Evolutionary conservation across 495 filamentous ascomycete genomes (phyloP).

Genomic region (Acidiella bohemica): DNA sequence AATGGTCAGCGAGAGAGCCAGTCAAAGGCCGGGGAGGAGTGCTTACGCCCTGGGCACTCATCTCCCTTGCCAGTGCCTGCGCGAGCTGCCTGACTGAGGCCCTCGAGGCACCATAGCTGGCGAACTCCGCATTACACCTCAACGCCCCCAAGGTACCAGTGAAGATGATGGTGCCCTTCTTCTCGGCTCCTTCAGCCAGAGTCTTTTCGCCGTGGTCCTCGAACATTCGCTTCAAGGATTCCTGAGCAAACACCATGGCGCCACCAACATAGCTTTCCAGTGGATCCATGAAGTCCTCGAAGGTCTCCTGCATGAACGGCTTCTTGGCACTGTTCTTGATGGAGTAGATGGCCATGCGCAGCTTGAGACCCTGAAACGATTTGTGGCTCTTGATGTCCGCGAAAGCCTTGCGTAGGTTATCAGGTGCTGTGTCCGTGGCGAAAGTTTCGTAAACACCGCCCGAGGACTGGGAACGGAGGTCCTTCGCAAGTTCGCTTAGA

Average conservation of each 20-base stretch:
- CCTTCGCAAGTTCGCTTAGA: constrained; percentile 27
- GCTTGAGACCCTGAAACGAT: constrained; percentile 33
- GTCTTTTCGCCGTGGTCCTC: constrained; percentile 31
- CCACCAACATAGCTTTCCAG: constrained; percentile 35
- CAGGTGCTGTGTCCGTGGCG: constrained; percentile 33
- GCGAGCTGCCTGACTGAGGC: constrained; percentile 33
- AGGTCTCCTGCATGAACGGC: constrained; percentile 37
- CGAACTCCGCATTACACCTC: constrained; percentile 28
- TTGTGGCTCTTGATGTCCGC: constrained; percentile 29
- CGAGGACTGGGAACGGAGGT: constrained; percentile 28
- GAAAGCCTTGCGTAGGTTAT: constrained; percentile 29
- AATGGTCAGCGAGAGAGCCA: neutral
- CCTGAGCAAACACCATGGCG: constrained; percentile 35
- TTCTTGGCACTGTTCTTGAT: constrained; percentile 35
- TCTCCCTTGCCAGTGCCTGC: constrained; percentile 36
- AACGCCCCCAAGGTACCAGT: constrained; percentile 37
- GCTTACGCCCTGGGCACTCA: constrained; percentile 28
- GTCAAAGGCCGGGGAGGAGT: no score
- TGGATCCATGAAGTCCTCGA: constrained; percentile 30
- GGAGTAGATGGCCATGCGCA: constrained; percentile 33
- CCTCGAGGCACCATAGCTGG: constrained; percentile 35
- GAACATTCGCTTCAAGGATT: constrained; percentile 32
- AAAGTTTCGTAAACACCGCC: constrained; percentile 33
- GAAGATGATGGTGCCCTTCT: constrained; percentile 39
- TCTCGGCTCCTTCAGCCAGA: constrained; percentile 27